Evolutionary conservation across 192 early-diverging fungal genomes (phyloP).

Genomic region (Dimargaris verticillata): DNA sequence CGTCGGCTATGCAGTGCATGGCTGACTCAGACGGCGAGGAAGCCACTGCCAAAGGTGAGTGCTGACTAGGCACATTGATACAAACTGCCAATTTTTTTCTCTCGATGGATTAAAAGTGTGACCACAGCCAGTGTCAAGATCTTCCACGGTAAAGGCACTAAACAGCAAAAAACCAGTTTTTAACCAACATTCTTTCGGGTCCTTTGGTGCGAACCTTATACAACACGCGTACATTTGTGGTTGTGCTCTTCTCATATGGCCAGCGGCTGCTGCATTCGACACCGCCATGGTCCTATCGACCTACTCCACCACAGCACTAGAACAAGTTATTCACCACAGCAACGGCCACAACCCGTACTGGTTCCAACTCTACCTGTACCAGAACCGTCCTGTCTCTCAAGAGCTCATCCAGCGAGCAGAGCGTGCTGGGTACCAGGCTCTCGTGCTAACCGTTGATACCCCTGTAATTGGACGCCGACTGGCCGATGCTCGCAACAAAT

Average conservation of each 20-base stretch:
- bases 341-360: constrained; percentile 31
- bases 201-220: too few relatives aligned
- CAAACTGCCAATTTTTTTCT: too few relatives aligned
- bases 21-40: constrained; percentile 48
- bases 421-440: constrained; percentile 52
- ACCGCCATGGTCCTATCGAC: constrained; percentile 41
- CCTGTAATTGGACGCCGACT: constrained; percentile 37
- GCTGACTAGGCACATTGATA: constrained; percentile 16
- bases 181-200: too few relatives aligned
- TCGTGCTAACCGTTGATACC: constrained; percentile 42
- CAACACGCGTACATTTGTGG: too few relatives aligned
- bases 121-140: too few relatives aligned
- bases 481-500: constrained; percentile 36
- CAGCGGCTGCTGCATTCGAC: constrained; percentile 24
- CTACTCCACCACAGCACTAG: constrained; percentile 42
- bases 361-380: constrained; percentile 78
- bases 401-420: constrained; percentile 55
- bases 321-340: constrained; percentile 38
- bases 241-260: constrained; percentile 16
- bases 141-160: too few relatives aligned
- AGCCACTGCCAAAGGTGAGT: constrained; percentile 40
- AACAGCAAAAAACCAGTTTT: too few relatives aligned
- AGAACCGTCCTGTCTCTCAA: constrained; percentile 43
- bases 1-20: constrained; percentile 63
- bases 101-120: too few relatives aligned